These are phyloP conservation scores for Fomitopsis palustris DNA, from an alignment of 1,284 basidiomycete species.

Conservation along the genomic window DNA sequence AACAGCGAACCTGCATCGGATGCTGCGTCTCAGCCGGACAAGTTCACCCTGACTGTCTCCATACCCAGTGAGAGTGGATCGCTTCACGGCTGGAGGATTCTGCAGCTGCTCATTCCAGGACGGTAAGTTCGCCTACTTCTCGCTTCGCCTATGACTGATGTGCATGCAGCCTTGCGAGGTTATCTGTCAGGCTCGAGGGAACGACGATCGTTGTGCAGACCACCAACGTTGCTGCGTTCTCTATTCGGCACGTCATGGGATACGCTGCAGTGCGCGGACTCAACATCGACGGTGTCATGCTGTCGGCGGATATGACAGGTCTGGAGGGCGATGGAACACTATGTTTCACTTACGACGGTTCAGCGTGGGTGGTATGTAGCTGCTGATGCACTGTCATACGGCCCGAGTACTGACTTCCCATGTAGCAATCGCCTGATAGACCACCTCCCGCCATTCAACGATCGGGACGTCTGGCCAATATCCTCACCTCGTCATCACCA, in stretches of 20 bases:
- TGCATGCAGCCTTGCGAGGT: constrained; percentile 27
- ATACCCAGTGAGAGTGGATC: constrained; percentile 63
- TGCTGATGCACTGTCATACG: background rate
- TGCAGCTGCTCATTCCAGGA: constrained; percentile 53
- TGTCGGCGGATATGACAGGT: constrained; percentile 4
- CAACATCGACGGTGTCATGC: constrained; percentile 12
- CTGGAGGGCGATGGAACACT: background rate
- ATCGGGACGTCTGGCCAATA: constrained; percentile 56
- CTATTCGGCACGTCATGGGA: constrained; percentile 19
- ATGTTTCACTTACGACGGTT: constrained; percentile 1
- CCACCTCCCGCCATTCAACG: background rate
- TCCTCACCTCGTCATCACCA: constrained; percentile 52
- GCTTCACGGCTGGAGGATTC: constrained; percentile 62
- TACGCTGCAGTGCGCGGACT: constrained; percentile 4
- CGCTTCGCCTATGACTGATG: background rate
- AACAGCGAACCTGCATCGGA: background rate
- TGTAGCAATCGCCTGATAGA: background rate
- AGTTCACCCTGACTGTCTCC: constrained; percentile 67
- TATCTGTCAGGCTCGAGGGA: constrained; percentile 22
- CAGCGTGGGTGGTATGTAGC: constrained; percentile 15
- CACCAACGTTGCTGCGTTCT: constrained; percentile 41
- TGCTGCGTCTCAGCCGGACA: background rate
- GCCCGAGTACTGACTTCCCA: background rate
- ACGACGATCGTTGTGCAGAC: constrained; percentile 31
- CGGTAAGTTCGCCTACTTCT: constrained; percentile 40